A percentile compares a stretch with the other conserved stretches of the same genome.
These are phyloP conservation scores for Fusarium miscanthi DNA, from an alignment of 2,329 filamentous ascomycete species.

Conservation along the genomic window DNA sequence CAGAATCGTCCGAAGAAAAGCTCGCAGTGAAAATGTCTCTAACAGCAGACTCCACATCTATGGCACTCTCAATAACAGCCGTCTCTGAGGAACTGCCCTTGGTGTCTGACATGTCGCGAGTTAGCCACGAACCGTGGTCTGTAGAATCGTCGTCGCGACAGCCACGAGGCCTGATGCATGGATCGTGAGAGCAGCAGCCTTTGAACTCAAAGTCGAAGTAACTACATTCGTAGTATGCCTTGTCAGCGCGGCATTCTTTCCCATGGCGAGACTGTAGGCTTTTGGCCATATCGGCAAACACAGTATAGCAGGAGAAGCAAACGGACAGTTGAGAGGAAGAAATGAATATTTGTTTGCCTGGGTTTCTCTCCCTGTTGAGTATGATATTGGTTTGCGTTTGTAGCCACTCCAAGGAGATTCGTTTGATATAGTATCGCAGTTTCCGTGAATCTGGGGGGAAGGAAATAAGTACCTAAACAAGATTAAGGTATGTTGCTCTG, in stretches of 20 bases:
- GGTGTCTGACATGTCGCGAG: slow-evolving; percentile 4
- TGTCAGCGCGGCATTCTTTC: slow-evolving; percentile 46
- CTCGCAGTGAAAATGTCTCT: not conserved
- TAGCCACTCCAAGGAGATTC: not conserved
- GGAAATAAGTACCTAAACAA: not conserved
- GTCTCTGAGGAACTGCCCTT: not conserved
- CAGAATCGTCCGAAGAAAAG: not conserved
- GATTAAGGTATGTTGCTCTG: slow-evolving; percentile 3
- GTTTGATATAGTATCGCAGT: slow-evolving; percentile 26
- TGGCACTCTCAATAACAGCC: not conserved
- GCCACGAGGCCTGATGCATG: slow-evolving; percentile 50
- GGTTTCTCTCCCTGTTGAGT: not conserved
- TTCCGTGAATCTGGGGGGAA: slow-evolving; percentile 29
- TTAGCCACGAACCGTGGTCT: not conserved
- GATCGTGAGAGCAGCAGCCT: slow-evolving; percentile 60
- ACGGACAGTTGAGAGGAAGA: not conserved
- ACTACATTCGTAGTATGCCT: slow-evolving; percentile 53
- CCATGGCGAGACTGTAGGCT: slow-evolving; percentile 8
- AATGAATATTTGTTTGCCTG: not conserved
- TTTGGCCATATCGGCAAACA: slow-evolving; percentile 28
- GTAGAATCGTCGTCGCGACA: not conserved
- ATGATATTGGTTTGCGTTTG: not conserved
- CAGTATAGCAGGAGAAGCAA: slow-evolving; percentile 1
- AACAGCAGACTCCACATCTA: not conserved
- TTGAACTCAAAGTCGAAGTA: slow-evolving; percentile 47